phyloP scores from a whole-genome alignment of 495 filamentous ascomycete species.

The Aspergillus conjunctus region DNA sequence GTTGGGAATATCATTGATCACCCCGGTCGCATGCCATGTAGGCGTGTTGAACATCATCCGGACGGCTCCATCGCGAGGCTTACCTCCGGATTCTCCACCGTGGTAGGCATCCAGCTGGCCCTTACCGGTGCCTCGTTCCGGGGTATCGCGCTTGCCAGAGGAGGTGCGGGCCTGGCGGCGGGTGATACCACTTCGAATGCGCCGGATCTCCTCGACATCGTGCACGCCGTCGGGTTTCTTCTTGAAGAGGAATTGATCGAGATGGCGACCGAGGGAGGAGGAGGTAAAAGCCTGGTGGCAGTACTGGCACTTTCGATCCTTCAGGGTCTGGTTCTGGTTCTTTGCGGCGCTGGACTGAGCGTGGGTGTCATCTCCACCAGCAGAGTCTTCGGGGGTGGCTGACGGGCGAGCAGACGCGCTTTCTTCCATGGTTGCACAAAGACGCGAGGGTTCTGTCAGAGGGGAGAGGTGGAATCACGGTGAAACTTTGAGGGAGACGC shows the following conservation, averaged over 20 bases:
- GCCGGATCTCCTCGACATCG: conserved; percentile 82
- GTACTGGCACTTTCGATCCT: conserved; percentile 84
- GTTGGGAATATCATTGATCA: conserved; percentile 73
- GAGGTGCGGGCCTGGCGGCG: conserved; percentile 72
- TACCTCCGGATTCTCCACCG: conserved; percentile 30
- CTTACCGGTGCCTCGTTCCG: conserved; percentile 39
- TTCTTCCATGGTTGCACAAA: conserved; percentile 34
- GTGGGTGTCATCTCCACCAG: conserved; percentile 41
- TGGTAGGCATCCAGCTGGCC: conserved; percentile 30
- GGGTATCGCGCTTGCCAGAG: conserved; percentile 56
- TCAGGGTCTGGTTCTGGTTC: conserved; percentile 50
- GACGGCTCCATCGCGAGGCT: conserved; percentile 44
- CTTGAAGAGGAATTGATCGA: conserved; percentile 86
- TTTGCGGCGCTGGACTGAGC: conserved; percentile 36
- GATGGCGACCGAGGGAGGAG: conserved; percentile 87
- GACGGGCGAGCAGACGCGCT: conserved; percentile 27
- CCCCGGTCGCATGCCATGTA: conserved; percentile 78
- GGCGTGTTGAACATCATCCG: conserved; percentile 60
- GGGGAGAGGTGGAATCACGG: conserved; percentile 7
- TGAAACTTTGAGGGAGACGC: conserved; percentile 18
- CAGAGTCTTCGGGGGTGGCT: conserved; percentile 54
- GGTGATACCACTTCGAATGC: conserved; percentile 79
- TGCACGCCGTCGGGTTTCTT: conserved; percentile 89
- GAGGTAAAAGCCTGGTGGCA: conserved; percentile 86
- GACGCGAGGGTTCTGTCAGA: conserved; percentile 18